Base-by-base conservation (phyloP, 2,329 filamentous ascomycete genomes). In the Xenoacremonium recifei region DNA sequence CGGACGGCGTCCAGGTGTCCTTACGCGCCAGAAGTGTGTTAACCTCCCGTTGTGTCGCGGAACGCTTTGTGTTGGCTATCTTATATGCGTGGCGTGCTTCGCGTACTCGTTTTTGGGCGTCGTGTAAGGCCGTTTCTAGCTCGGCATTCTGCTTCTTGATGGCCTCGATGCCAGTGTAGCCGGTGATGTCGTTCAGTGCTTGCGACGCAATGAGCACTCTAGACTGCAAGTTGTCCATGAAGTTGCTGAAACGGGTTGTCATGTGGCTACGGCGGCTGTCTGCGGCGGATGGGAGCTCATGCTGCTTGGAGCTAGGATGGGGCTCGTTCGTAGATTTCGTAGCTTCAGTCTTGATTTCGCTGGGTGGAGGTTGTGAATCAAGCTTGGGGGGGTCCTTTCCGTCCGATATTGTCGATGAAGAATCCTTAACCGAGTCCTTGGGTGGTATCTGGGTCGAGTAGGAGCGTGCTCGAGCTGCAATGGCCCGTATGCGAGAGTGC, bases 21-120 rank as follows among this genome's bases (percentile, higher is more conserved):
- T 99, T 97, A 44, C 93, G 82, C 48, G 96, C 92, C 6, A 99
- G 79, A 18, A 99, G 78, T 17, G 90, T 89, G 35, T 95, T 96
- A 29, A 97, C 91, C 72, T 99, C 93, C 54, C 93, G 89, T 69
- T 97, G 92, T 1, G 91, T 95, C 13, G 85, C 72, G n/a, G 89
- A 85, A 53, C 95, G 87, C 53, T 85, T 83, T 41, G 85, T 77
- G 51, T 93, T 91, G 21, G 90, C 89, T n/a, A 82, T 76, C 56
- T 92, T 87, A 72, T 97, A 95, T 36, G 76, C 76, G 37, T 79
- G 73, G 49, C 93, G 89, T 15, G 89, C 82, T 23, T 75, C 69
- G 47, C 84, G 84, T 39, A 97, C 87, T 16, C 73, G 75, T 17
- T 69, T 62, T 53, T 89, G 84, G 3, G 85, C 79, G 3, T 68